Base-by-base conservation (phyloP, 2,329 filamentous ascomycete genomes). In the Phialophora tarda region DNA sequence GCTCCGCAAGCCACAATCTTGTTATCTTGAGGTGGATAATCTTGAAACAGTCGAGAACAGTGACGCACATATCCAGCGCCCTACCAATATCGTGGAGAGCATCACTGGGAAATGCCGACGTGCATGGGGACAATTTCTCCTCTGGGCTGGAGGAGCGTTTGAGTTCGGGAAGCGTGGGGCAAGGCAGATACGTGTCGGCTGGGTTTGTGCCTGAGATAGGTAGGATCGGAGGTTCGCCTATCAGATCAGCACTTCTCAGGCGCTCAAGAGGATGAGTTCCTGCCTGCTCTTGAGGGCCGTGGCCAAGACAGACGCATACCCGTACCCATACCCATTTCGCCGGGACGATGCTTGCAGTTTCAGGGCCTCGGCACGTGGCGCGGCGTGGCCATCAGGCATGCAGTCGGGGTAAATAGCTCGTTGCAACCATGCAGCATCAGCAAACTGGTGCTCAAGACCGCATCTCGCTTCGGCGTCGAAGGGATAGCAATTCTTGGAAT, bases 1-100 rank as follows among this genome's bases (percentile, higher is more conserved):
- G 59, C 59, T 61, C 59, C n/a, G 28, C 59, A 59, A 51, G 59
- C 59, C 59, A 61, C 59, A 61, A 53, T 53, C 59, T 24, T 38
- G 47, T 53, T 61, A 61, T 61, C 59, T 61, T 24, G 48, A 44
- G 51, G 28, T 44, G 12, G 24, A 8, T 21, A 53, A 41, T 53
- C n/a, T n/a, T 23, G 23, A n/a, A 61, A 53, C 5, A n/a, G 6
- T 44, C 48, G 48, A 61, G 48, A 53, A 61, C 48, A 26, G 17
- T 54, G 26, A 51, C 59, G 59, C 48, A 53, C 59, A 61, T 61
- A 30, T 61, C 59, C 59, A 53, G 23, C 21, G 14, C 44, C 14
- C 41, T 30, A 44, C 57, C 57, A 24, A 8, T 10, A 44, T n/a
- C 38, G 38, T 44, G 38, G 38, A 44, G 38, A 44, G 38, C 34